Evolutionary conservation across 352 stramenopile genomes (phyloP).

Genomic region (Blastocystis sp.): DNA sequence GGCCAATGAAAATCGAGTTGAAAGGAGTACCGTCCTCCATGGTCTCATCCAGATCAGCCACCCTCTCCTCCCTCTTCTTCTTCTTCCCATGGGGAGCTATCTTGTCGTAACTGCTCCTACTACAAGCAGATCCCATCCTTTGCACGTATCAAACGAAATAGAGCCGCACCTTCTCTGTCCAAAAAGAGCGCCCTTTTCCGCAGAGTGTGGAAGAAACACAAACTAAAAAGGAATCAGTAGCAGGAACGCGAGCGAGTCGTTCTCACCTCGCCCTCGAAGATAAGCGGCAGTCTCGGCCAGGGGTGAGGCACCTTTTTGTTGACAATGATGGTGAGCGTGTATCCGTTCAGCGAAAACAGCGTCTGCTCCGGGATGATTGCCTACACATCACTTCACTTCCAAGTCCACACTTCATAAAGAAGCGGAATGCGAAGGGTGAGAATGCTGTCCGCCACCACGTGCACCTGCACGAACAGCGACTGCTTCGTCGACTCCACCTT

Average conservation of each 20-base stretch:
- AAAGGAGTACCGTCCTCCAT: slow-evolving; percentile 12
- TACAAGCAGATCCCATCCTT: slow-evolving; percentile 50
- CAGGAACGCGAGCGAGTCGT: slow-evolving; percentile 48
- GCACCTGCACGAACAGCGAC: slow-evolving; percentile 61
- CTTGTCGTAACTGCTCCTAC: slow-evolving; percentile 7
- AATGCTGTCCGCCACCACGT: slow-evolving; percentile 56
- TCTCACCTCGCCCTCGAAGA: slow-evolving; percentile 51
- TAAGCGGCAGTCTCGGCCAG: slow-evolving; percentile 38
- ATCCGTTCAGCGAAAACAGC: slow-evolving; percentile 16
- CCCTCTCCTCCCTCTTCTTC: slow-evolving; percentile 15
- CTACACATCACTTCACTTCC: neutral
- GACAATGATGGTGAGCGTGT: slow-evolving; percentile 3
- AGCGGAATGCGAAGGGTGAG: slow-evolving; percentile 49
- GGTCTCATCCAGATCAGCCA: slow-evolving; percentile 39
- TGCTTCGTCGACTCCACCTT: slow-evolving; percentile 23
- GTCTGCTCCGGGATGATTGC: slow-evolving; percentile 48
- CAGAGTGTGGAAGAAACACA: neutral
- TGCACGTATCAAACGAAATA: neutral
- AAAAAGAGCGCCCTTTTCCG: neutral
- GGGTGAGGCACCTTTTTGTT: slow-evolving; percentile 23
- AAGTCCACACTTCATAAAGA: slow-evolving; percentile 2
- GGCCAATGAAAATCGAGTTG: neutral
- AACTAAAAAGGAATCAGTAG: slow-evolving; percentile 15
- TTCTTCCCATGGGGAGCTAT: slow-evolving; percentile 22
- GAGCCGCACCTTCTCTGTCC: neutral